These are phyloP conservation scores for Phaseolus lunatus DNA, from an alignment of 306 rosid genomes.

Conservation along the genomic window DNA sequence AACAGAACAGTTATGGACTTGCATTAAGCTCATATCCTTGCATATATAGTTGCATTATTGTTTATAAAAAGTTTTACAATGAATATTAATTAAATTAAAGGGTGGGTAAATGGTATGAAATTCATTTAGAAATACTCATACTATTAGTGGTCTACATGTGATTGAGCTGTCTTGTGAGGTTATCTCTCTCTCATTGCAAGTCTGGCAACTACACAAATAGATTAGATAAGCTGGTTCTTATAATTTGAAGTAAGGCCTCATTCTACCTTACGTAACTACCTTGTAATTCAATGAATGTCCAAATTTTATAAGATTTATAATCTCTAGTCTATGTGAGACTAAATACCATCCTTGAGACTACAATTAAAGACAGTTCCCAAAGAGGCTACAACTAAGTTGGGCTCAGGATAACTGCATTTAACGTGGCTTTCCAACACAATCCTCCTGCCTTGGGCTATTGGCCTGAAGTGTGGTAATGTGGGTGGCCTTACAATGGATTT, in stretches of 20 bases:
- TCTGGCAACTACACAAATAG: constrained; percentile 8
- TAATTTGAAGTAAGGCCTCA: not conserved
- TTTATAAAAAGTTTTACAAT: constrained; percentile 14
- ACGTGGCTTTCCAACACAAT: not conserved
- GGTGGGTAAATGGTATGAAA: constrained; percentile 1
- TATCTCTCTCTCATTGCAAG: constrained; percentile 25
- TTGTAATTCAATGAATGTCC: not conserved
- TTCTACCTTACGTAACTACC: not conserved
- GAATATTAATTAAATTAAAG: constrained; percentile 27
- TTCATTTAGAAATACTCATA: constrained; percentile 34
- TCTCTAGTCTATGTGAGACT: not conserved
- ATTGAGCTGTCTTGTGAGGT: constrained; percentile 34
- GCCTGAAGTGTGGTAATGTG: not conserved
- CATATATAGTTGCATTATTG: constrained; percentile 18
- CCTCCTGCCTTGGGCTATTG: not conserved
- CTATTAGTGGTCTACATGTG: constrained; percentile 16
- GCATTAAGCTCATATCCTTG: constrained; percentile 28
- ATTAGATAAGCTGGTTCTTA: constrained; percentile 2
- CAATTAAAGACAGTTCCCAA: not conserved
- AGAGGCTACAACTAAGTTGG: not conserved
- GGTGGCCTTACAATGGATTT: not conserved
- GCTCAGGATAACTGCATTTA: not conserved
- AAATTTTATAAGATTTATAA: not conserved
- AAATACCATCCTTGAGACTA: not conserved
- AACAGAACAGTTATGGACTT: constrained; percentile 32